phyloP scores from a whole-genome alignment of 1,139 yeast genomes.

The Blastobotrys proliferans region DNA sequence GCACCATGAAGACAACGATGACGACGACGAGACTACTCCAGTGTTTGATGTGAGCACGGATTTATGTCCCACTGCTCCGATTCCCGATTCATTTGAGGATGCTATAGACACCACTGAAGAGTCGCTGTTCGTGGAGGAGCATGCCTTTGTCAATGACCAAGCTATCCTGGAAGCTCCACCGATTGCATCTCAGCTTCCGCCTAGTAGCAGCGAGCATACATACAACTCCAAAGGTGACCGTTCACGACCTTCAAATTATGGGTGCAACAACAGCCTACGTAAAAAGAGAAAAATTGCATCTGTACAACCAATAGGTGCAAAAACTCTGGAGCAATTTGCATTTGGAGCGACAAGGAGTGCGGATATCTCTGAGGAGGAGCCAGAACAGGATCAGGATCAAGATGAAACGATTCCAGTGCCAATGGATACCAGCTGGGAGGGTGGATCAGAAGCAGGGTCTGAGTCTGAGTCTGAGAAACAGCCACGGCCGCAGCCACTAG shows the following conservation, averaged over 20 bases:
- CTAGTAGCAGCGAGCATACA: background rate
- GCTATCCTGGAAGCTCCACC: background rate
- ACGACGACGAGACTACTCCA: too few species aligned
- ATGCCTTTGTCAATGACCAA: background rate
- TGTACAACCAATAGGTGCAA: background rate
- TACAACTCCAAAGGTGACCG: too few species aligned
- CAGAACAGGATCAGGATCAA: background rate
- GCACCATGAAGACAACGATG: too few species aligned
- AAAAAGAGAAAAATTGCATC: background rate
- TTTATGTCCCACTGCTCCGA: too few species aligned
- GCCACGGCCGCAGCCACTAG: too few species aligned
- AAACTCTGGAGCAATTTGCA: constrained; percentile 7
- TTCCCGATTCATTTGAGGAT: too few species aligned
- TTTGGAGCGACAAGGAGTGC: constrained; percentile 8
- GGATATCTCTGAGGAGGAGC: constrained; percentile 2
- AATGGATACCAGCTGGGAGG: background rate
- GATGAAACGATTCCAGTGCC: background rate
- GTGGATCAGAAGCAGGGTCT: too few species aligned
- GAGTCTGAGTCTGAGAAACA: too few species aligned
- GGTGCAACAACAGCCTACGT: background rate
- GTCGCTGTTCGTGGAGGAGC: background rate
- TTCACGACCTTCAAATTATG: background rate
- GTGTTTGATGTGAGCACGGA: too few species aligned
- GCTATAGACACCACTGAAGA: background rate
- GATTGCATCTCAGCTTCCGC: background rate